Base-by-base conservation (phyloP, 139 green algal species). In the Chlamydomonas incerta region DNA sequence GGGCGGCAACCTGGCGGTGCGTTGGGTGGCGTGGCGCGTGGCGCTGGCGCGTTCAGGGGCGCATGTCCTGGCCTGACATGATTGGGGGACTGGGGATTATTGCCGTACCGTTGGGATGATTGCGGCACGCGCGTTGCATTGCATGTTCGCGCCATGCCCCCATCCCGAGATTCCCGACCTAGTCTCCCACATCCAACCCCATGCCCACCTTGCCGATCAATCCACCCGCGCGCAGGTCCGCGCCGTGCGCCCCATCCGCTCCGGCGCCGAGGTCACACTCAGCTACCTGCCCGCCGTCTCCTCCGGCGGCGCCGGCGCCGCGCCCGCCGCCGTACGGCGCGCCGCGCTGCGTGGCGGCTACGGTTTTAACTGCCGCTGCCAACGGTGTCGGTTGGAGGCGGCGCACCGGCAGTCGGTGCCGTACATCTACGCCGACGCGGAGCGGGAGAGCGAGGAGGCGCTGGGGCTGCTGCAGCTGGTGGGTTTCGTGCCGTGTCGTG, bases 291-390 rank as follows among this genome's bases (percentile, higher is more conserved):
- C 23, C 77, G 60, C 18, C 8, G 3, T 2, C 18, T 0, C 29
- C 34, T 1, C 72, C 28, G 1, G 73, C 28, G 10, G 29, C 83
- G 72, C 50, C 58, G 33, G 80, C 80, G 13, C 37, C 85, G 73
- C 55, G 60, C 28, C 87, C 87, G 1, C 31, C 74, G 11, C 2
- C 20, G 63, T 31, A 20, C 72, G 87, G 3, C 24, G 55, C 52
- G 26, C 34, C 17, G 31, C 67, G 35, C 72, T 87, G 72, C 3
- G 1, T 28, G 4, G 35, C 20, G 46, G 71, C 35, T 90, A 83
- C 62, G 65, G 74, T 9, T 90, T 90, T 52, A 31, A 4, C 3
- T 90, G 80, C 71, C 33, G 55, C 46, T 90, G 77, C 34, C 17
- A 46, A 0, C 65, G 63, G 20, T 84, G 77, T 66, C 28, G 2